A percentile compares a stretch with the other conserved stretches of the same genome.
These are phyloP conservation scores for Quercus robur DNA, from an alignment of 306 rosid genomes.

Conservation along the genomic window DNA sequence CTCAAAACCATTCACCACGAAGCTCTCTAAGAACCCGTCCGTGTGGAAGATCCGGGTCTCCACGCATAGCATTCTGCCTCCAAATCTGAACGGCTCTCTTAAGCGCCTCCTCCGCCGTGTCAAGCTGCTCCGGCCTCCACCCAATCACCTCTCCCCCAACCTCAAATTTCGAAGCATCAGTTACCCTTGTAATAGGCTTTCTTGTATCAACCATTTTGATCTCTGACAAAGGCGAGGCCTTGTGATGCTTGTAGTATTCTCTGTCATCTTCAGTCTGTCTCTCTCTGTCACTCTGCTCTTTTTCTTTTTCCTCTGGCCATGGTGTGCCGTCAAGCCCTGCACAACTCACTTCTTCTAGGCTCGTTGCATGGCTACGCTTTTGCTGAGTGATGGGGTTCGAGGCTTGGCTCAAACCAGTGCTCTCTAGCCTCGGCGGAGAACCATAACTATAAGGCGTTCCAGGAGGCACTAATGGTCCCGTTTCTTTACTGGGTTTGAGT, in stretches of 20 bases:
- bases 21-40: constrained; percentile 60
- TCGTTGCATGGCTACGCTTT: constrained; percentile 20
- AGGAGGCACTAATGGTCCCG: constrained; percentile 20
- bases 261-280: constrained; percentile 29
- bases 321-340: constrained; percentile 64
- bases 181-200: constrained; percentile 49
- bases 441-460: constrained; percentile 32
- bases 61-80: constrained; percentile 56
- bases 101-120: constrained; percentile 77
- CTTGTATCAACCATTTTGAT: constrained; percentile 57
- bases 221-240: constrained; percentile 80
- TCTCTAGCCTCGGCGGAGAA: constrained; percentile 47
- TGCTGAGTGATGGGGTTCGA: constrained; percentile 50
- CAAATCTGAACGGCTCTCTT: constrained; percentile 60
- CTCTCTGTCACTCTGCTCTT: neutral
- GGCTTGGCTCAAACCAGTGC: constrained; percentile 37
- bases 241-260: constrained; percentile 52
- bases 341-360: constrained; percentile 47
- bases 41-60: constrained; percentile 73
- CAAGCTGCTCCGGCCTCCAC: constrained; percentile 83
- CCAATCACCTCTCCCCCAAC: constrained; percentile 31
- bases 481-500: neutral
- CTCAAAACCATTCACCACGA: constrained; percentile 58
- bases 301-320: constrained; percentile 29
- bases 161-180: constrained; percentile 20